Evolutionary conservation across 1,284 basidiomycete species (phyloP).

Genomic region (Cryptococcus sp.): DNA sequence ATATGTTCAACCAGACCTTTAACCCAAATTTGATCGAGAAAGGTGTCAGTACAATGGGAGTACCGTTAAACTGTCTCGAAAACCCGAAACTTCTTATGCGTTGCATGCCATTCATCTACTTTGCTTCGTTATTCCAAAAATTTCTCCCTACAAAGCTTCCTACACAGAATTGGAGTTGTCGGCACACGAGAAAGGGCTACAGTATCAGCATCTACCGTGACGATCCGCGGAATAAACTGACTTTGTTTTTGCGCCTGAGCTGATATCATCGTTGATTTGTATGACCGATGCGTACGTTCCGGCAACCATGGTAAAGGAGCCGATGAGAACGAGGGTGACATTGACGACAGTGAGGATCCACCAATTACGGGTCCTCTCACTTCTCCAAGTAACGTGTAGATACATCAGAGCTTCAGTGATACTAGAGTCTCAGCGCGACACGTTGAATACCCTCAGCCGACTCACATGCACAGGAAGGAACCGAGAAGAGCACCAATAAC

Average conservation of each 20-base stretch:
- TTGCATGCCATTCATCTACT: no score
- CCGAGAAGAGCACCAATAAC: constrained; percentile 26
- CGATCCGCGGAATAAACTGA: constrained; percentile 35
- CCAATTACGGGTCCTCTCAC: constrained; percentile 12
- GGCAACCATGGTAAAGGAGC: constrained; percentile 28
- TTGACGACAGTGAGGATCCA: constrained; percentile 20
- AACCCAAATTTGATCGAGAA: no score
- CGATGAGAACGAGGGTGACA: constrained; percentile 23
- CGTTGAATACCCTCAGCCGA: not conserved
- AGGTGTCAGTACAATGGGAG: no score
- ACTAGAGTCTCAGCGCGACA: not conserved
- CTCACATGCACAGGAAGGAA: constrained; percentile 18
- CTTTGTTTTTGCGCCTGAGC: constrained; percentile 12
- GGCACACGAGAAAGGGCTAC: constrained; percentile 22
- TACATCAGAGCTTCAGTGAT: constrained; percentile 27
- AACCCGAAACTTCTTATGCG: no score
- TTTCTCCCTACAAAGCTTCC: no score
- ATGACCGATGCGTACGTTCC: constrained; percentile 32
- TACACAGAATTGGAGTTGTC: constrained; percentile 18
- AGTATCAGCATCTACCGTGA: constrained; percentile 33
- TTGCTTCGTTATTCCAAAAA: not conserved
- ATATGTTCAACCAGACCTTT: no score
- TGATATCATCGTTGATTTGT: constrained; percentile 12
- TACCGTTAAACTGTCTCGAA: no score
- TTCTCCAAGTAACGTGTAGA: constrained; percentile 26